Percentiles rank a stretch among this genome's conserved stretches.
Conservation (phyloP, 345 rosid genomes). For the Citropsis articulata region DNA sequence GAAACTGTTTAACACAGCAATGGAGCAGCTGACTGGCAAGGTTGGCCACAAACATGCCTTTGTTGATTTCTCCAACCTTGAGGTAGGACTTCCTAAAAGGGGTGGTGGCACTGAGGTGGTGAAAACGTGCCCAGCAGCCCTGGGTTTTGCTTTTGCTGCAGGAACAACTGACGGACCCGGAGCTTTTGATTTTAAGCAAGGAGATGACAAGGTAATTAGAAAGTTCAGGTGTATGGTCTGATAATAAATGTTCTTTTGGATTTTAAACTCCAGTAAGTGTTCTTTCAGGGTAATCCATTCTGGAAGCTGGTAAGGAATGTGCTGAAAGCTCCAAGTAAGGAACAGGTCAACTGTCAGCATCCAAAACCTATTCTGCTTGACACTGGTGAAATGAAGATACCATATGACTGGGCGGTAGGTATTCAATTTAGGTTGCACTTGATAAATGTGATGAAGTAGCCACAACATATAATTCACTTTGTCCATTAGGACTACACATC, state of each 20-base stretch:
- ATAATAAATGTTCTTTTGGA: neutral
- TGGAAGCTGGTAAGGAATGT: conserved; percentile 66
- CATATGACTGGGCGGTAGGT: conserved; percentile 83
- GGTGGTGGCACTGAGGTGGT: conserved; percentile 49
- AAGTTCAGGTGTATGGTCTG: neutral
- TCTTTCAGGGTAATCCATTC: conserved; percentile 60
- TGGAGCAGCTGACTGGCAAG: conserved; percentile 56
- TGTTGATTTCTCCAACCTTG: conserved; percentile 54
- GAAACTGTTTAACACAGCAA: conserved; percentile 60
- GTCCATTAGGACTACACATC: neutral
- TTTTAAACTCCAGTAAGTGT: neutral
- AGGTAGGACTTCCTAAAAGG: conserved; percentile 41
- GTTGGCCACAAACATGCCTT: conserved; percentile 50
- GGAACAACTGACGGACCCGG: conserved; percentile 92
- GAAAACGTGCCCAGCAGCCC: conserved; percentile 76
- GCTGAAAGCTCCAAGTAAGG: conserved; percentile 48
- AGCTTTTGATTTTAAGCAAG: conserved; percentile 81
- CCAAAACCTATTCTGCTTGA: conserved; percentile 78
- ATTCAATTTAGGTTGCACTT: neutral
- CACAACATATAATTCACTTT: neutral
- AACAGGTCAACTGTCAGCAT: conserved; percentile 59
- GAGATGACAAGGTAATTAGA: conserved; percentile 54
- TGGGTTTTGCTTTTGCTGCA: conserved; percentile 82
- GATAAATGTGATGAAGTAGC: neutral
- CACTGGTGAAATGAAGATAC: conserved; percentile 77